Conservation (phyloP, 495 filamentous ascomycete species). For the Penicillium cosmopolitanum region DNA sequence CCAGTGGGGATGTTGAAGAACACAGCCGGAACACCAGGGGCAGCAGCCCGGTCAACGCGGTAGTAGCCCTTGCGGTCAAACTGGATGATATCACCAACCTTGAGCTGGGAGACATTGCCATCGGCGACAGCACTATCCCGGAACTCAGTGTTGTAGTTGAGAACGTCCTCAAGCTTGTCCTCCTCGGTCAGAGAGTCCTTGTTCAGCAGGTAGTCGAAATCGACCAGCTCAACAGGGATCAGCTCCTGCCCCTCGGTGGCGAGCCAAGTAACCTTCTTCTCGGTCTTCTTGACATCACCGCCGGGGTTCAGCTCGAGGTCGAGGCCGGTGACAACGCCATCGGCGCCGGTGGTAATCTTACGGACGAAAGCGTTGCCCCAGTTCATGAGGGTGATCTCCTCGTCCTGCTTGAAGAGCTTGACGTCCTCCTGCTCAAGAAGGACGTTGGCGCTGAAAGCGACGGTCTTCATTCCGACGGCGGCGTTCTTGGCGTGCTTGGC, state of each 20-base stretch:
- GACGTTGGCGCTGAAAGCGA: slow-evolving; percentile 70
- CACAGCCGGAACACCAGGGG: slow-evolving; percentile 65
- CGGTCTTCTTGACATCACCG: slow-evolving; percentile 90
- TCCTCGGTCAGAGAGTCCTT: slow-evolving; percentile 88
- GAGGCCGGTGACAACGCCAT: slow-evolving; percentile 63
- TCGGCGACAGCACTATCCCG: slow-evolving; percentile 78
- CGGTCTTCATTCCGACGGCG: slow-evolving; percentile 81
- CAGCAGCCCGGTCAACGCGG: slow-evolving; percentile 67
- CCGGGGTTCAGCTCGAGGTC: slow-evolving; percentile 81
- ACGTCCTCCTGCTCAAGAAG: slow-evolving; percentile 87
- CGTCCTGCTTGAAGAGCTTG: slow-evolving; percentile 75
- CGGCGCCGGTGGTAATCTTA: slow-evolving; percentile 63
- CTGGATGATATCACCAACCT: slow-evolving; percentile 86
- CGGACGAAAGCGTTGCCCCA: slow-evolving; percentile 93
- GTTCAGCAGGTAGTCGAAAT: slow-evolving; percentile 90
- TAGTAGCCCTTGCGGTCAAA: slow-evolving; percentile 94
- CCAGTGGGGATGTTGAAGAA: slow-evolving; percentile 81
- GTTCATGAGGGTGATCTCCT: slow-evolving; percentile 94
- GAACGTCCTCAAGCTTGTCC: slow-evolving; percentile 77
- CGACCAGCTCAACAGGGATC: slow-evolving; percentile 80
- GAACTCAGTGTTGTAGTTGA: slow-evolving; percentile 76
- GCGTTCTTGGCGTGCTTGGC: slow-evolving; percentile 88
- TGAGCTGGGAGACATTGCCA: slow-evolving; percentile 73
- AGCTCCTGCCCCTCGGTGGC: slow-evolving; percentile 73
- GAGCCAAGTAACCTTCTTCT: slow-evolving; percentile 95